A percentile compares a stretch with the other conserved stretches of the same genome.
Evolutionary conservation across 2,329 filamentous ascomycete species (phyloP).

Genomic region (Phialocephala subalpina): DNA sequence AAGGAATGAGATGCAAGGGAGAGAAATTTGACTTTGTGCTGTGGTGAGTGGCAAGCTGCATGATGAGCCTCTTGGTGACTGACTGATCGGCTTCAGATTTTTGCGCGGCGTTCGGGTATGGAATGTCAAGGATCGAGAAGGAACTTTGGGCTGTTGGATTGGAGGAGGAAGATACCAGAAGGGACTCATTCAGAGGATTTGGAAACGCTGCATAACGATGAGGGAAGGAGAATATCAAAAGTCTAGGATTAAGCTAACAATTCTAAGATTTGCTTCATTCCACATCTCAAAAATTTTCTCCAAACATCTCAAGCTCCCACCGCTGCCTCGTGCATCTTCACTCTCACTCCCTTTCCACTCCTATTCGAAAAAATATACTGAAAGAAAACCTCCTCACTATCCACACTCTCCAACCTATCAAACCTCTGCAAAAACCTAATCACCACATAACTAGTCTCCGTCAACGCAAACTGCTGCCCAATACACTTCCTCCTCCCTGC

Average conservation of each 20-base stretch:
- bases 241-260: not conserved
- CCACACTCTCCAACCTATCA: constrained; percentile 43
- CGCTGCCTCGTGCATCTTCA: constrained; percentile 41
- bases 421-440: constrained; percentile 47
- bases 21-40: too few relatives aligned
- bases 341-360: constrained; percentile 45
- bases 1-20: not conserved
- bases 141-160: too few relatives aligned
- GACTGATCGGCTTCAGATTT: not conserved
- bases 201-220: not conserved
- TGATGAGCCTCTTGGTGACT: not conserved
- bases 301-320: not conserved
- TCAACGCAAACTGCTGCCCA: constrained; percentile 49
- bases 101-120: not conserved
- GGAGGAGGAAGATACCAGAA: not conserved
- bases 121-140: not conserved
- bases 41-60: not conserved
- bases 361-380: constrained; percentile 39
- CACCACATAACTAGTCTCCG: constrained; percentile 45
- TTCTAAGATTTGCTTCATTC: not conserved
- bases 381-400: constrained; percentile 40
- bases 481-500: constrained; percentile 48
- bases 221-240: not conserved
- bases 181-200: not conserved
- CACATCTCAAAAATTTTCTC: not conserved